Base-by-base conservation (phyloP, 192 early-diverging fungal species). In the Backusella liffmaniae region DNA sequence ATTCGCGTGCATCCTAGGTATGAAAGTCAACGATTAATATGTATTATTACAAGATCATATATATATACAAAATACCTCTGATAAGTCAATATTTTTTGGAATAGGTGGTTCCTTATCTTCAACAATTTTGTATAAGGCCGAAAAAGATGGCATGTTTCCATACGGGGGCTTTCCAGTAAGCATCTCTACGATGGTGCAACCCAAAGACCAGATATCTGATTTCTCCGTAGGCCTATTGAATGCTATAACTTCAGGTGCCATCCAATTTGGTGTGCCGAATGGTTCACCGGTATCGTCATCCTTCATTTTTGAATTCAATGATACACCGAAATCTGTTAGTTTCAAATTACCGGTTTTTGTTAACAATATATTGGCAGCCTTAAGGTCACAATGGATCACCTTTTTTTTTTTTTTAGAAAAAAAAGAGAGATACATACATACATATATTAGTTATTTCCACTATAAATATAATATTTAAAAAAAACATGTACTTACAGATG, bases 171-270 rank as follows among this genome's bases (percentile, higher is more conserved):
- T 90, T 26, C 97, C 97, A 1, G 96, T 94, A 29, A 97, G 81
- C 80, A 99, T 83, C 80, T 99, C 97, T 37, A 98, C 88, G 12
- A 96, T 84, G 0, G 97, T 99, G 74, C 96, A 98, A 34, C 96
- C 97, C 37, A 99, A 85, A 69, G 93, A 94, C 91, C 97, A 99
- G 34, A 99, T 96, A 75, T 99, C 97, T 0, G 96, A 98, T 26
- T 92, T 89, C 18, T 91, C 89, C 9, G 90, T 92, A 1, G 94
- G 93, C 12, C 96, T 96, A 49, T 92, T 88, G 5, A 98, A 86
- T 80, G 95, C 92, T 77, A 99, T 99, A 6, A 97, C 90, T 76
- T 96, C 94, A 5, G 94, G 94, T 4, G 94, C 94, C 94, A 96
- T 93, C 93, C 94, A 94, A 80, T 94, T 91, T 1, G 92, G 92